These are phyloP conservation scores for Meyerozyma smithsonii DNA, from an alignment of 1,139 yeast species.

Conservation along the genomic window DNA sequence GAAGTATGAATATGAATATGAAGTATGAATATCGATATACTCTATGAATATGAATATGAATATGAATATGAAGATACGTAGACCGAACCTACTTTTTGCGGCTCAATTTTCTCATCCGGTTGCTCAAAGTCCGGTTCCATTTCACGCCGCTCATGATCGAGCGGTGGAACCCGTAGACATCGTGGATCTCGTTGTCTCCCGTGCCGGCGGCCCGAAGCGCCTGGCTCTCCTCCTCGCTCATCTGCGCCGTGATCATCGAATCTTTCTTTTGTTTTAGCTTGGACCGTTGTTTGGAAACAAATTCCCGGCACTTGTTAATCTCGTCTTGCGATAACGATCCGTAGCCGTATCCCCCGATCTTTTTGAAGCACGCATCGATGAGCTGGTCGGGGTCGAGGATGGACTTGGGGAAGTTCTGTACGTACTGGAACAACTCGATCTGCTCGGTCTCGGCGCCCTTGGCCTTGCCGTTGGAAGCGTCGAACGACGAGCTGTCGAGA, in stretches of 20 bases:
- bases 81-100: conserved; percentile 4
- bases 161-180: conserved; percentile 46
- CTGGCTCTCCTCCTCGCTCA: conserved; percentile 39
- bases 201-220: conserved; percentile 22
- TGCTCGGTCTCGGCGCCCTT: conserved; percentile 48
- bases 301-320: conserved; percentile 67
- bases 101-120: conserved; percentile 42
- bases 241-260: conserved; percentile 25
- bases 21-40: no score
- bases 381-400: conserved; percentile 66
- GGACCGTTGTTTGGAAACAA: conserved; percentile 61
- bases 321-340: conserved; percentile 80
- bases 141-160: conserved; percentile 52
- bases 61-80: no score
- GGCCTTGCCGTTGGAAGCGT: conserved; percentile 13
- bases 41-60: no score
- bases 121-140: conserved; percentile 53
- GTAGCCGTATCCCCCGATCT: conserved; percentile 62
- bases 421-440: conserved; percentile 79
- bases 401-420: conserved; percentile 78
- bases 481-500: conserved; percentile 53
- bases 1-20: no score
- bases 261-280: conserved; percentile 38
- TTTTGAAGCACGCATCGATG: conserved; percentile 70
- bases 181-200: conserved; percentile 31